Evolutionary conservation across 805 yeast species (phyloP), one percentile per base, ranked within the genome.

Genomic region (Candida sonorensis): DNA sequence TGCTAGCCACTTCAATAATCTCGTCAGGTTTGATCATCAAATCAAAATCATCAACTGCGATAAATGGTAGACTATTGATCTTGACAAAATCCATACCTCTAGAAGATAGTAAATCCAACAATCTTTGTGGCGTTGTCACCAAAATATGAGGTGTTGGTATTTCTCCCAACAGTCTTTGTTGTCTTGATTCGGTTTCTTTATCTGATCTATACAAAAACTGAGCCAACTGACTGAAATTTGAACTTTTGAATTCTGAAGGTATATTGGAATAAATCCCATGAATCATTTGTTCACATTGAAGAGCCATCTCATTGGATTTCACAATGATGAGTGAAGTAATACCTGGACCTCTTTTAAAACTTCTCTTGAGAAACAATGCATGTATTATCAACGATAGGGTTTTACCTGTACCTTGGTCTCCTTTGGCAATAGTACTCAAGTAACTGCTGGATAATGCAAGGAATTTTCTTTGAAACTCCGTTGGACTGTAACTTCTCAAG

Each of bases 31-130:
- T 52, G 9, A 60, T 24, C 53, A 57, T 49, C 7, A 42, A 32
- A 30, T 55, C 61, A 23, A 58, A 51, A 37, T 59, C 64, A 40
- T 60, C 65, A 11, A 52, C 58, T 7, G 44, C 54, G 22, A 60
- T 42, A 16, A 46, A 49, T 3, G 50, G 37, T 4, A 60, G 35
- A 16, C 40, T 45, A 23, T 47, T 42, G 9, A 60, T 42, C 22
- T 49, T 52, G 9, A 56, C 25, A 30, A 38, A 50, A 21, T 50
- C 57, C 52, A 47, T 52, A 23, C 61, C 59, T 29, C 53, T 45
- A 4, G 55, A 44, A 10, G 62, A 48, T 14, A 60, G 36, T 18
- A 59, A 20, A 37, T 59, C 65, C 10, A 59, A 32, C n/a, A 61
- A 31, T 37, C 64, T 46, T 15, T 52, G 61, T 4, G 66, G 64